Evolutionary conservation across 768 basidiomycete species (phyloP).

Genomic region (Daedalea quercina): DNA sequence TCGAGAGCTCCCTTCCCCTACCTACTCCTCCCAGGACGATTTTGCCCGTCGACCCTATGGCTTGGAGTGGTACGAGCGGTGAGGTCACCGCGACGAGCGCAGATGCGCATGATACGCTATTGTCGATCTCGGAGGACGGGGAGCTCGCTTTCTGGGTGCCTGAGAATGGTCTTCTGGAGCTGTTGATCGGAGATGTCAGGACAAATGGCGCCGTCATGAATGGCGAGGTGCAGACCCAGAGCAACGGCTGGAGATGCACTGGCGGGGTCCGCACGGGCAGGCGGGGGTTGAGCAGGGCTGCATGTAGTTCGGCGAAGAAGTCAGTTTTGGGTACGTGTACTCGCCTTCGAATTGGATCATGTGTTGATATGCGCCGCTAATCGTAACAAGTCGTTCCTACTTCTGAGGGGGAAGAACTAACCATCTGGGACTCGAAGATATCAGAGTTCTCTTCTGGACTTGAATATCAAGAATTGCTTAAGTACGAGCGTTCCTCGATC

Average conservation of each 20-base stretch:
- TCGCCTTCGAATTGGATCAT: background rate
- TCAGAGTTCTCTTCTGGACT: conserved; percentile 90
- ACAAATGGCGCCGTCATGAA: background rate
- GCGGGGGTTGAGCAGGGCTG: conserved; percentile 56
- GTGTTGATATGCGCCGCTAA: background rate
- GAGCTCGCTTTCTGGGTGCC: conserved; percentile 86
- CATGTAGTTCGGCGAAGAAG: conserved; percentile 89
- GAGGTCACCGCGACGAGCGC: conserved; percentile 9
- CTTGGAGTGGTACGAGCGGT: conserved; percentile 49
- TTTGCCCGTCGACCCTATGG: conserved; percentile 83
- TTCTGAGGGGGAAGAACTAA: conserved; percentile 67
- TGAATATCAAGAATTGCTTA: conserved; percentile 61
- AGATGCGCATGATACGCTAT: conserved; percentile 57
- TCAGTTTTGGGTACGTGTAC: conserved; percentile 64
- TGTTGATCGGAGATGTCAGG: background rate
- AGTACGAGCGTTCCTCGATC: conserved; percentile 31
- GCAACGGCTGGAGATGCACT: conserved; percentile 53
- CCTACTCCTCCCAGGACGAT: conserved; percentile 37
- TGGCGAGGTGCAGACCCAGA: conserved; percentile 64
- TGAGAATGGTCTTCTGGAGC: conserved; percentile 24
- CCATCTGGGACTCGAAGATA: conserved; percentile 95
- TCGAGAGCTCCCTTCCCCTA: conserved; percentile 48
- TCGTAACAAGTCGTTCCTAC: conserved; percentile 47
- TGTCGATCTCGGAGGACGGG: conserved; percentile 72
- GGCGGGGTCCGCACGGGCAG: conserved; percentile 71